Base-by-base conservation (phyloP, 2,329 filamentous ascomycete species). In the Ascochyta lentis region DNA sequence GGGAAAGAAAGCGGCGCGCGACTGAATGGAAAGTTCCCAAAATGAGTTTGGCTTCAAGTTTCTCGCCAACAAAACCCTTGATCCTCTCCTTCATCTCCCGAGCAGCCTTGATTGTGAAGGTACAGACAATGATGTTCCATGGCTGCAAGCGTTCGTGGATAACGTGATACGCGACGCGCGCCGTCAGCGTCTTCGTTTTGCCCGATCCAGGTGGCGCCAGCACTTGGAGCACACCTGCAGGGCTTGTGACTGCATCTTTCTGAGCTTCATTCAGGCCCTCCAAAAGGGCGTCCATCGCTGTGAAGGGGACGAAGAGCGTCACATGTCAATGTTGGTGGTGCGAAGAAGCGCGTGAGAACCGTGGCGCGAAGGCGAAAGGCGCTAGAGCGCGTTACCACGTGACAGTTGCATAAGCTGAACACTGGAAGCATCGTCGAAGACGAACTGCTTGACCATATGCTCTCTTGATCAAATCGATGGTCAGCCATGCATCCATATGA, bases 1-100 rank as follows among this genome's bases (percentile, higher is more conserved):
- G 84, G 37, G 88, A 85, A 15, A 99, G 80, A 70, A 96, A 98
- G 55, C 92, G 86, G 40, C 92, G 84, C 49, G 93, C 88, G 63
- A 99, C 92, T 43, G 92, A 96, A 78, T 99, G 94, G 65, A 99
- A 98, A 0, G 95, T 99, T 16, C 94, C 94, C 4, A 99, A 80
- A 29, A 97, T 84, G 61, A 99, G 81, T 67, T 87, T 90, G 50
- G 84, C 87, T 70, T 92, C 90, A 15, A 88, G 79, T 6, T 88
- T 88, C 57, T 89, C 84, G 1, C 92, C 92, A n/a, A 98, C 82
- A n/a, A 91, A 83, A 55, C 84, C 88, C 0, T 88, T 86, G 53
- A 98, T 91, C 7, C 94, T 86, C 69, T 92, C 87, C 68, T 92
- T 92, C 94, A 99, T 99, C 79, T 98, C 94, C 16, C 84, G 85